A percentile compares a stretch with the other conserved stretches of the same genome.
Evolutionary conservation across 352 stramenopile species (phyloP).

Genomic region (Pythium biforme): DNA sequence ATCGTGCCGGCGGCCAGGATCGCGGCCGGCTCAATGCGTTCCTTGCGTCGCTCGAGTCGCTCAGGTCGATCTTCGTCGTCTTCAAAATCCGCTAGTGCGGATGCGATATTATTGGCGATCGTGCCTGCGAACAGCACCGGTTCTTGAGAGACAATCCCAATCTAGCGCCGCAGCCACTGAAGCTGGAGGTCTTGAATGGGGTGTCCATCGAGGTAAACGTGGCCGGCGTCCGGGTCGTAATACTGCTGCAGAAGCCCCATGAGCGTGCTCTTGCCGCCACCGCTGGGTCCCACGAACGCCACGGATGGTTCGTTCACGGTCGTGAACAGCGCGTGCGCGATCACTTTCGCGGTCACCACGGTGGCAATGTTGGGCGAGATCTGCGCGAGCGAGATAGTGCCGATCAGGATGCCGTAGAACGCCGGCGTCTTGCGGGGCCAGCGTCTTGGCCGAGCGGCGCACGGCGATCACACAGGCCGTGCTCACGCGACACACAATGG

Average conservation of each 20-base stretch:
- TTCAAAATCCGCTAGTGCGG: constrained; percentile 20
- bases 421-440: too few relatives aligned
- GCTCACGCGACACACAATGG: constrained; percentile 74
- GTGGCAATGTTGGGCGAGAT: constrained; percentile 33
- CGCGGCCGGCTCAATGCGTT: constrained; percentile 9
- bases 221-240: constrained; percentile 71
- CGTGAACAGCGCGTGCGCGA: constrained; percentile 16
- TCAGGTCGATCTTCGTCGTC: neutral
- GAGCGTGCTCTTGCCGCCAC: constrained; percentile 37
- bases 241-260: constrained; percentile 70
- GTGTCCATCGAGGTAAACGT: constrained; percentile 66
- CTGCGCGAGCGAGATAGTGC: constrained; percentile 35
- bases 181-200: constrained; percentile 60
- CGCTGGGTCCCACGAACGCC: constrained; percentile 25
- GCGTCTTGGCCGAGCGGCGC: constrained; percentile 50
- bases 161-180: constrained; percentile 46
- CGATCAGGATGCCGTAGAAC: constrained; percentile 40
- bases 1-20: too few relatives aligned
- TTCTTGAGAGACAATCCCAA: constrained; percentile 64
- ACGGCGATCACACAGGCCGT: constrained; percentile 75
- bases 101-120: constrained; percentile 84
- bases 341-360: constrained; percentile 21
- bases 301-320: constrained; percentile 21
- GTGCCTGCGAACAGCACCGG: constrained; percentile 76
- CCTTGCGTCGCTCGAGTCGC: neutral